Evolutionary conservation across 495 filamentous ascomycete species (phyloP).

Genomic region (Aspergillus leporis): DNA sequence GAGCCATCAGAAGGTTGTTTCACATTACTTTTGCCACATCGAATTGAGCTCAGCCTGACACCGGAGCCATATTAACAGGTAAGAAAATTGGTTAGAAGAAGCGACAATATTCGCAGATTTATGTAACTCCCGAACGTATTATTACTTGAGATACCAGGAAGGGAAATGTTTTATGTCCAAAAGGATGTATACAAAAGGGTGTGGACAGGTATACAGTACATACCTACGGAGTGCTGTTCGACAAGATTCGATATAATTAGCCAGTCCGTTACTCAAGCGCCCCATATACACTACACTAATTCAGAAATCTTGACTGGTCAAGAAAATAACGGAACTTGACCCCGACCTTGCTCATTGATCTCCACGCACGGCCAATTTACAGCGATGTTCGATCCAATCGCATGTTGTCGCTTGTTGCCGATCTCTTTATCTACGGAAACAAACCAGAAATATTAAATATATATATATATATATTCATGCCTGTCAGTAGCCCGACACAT

Average conservation of each 20-base stretch:
- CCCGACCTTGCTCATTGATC: background rate
- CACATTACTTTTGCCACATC: background rate
- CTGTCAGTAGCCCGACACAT: constrained; percentile 3
- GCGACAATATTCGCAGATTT: no score
- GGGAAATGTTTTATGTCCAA: background rate
- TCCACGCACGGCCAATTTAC: background rate
- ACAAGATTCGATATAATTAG: background rate
- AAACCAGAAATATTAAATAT: no score
- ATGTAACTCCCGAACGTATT: no score
- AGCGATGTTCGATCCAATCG: background rate
- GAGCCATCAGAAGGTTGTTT: constrained; percentile 2
- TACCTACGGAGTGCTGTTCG: background rate
- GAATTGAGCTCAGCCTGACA: background rate
- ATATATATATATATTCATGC: no score
- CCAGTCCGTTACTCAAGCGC: background rate
- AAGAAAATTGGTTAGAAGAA: background rate
- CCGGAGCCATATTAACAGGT: background rate
- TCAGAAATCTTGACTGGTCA: constrained; percentile 6
- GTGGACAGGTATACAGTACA: no score
- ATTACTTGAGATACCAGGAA: no score
- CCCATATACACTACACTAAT: background rate
- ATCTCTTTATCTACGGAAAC: background rate
- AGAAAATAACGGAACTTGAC: background rate
- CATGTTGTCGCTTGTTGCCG: background rate
- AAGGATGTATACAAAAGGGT: background rate